These are phyloP conservation scores for Saturnispora dispora DNA, from an alignment of 805 yeast species.

Conservation along the genomic window DNA sequence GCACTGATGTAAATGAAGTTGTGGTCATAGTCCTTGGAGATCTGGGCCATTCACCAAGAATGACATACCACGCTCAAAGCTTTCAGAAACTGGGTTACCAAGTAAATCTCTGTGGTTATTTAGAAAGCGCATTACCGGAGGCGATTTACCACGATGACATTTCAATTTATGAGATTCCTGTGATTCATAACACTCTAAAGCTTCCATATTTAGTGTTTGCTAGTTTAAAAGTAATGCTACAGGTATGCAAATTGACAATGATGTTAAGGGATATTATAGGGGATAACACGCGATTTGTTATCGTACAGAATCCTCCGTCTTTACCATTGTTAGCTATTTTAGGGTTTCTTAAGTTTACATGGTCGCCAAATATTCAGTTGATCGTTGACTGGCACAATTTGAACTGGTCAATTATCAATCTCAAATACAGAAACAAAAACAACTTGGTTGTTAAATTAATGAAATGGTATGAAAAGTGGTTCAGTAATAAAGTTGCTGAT, in stretches of 20 bases:
- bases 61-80: constrained; percentile 81
- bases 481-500: constrained; percentile 55
- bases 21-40: constrained; percentile 85
- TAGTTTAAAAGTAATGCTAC: constrained; percentile 47
- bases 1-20: constrained; percentile 39
- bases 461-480: constrained; percentile 49
- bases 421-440: constrained; percentile 43
- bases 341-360: constrained; percentile 40
- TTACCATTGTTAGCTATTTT: constrained; percentile 69
- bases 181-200: constrained; percentile 28
- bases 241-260: constrained; percentile 37
- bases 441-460: constrained; percentile 59
- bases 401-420: constrained; percentile 71
- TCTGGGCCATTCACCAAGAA: constrained; percentile 90
- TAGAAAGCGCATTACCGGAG: constrained; percentile 46
- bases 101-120: constrained; percentile 81
- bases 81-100: constrained; percentile 59
- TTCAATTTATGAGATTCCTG: constrained; percentile 37
- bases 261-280: constrained; percentile 49
- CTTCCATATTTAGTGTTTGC: constrained; percentile 55
- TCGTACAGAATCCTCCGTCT: constrained; percentile 90
- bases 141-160: constrained; percentile 41
- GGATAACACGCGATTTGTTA: constrained; percentile 50
- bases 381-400: constrained; percentile 96
- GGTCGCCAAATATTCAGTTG: constrained; percentile 42